Percentiles rank a stretch among this genome's conserved stretches.
Conservation (phyloP, 2,329 filamentous ascomycete genomes). For the Arthrobotrys sphaeroides region DNA sequence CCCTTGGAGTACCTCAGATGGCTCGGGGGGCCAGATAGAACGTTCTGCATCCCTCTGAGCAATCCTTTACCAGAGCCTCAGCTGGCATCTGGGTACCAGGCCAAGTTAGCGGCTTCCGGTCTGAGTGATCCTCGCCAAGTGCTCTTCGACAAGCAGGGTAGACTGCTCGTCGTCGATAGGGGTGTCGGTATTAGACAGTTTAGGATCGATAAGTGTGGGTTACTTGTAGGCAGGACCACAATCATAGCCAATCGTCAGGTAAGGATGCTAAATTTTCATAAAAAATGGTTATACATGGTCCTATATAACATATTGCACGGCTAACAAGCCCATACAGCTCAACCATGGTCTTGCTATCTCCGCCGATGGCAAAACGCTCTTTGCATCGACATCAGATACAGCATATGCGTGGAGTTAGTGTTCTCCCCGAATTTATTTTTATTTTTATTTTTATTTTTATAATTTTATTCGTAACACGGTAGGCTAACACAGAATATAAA, state of each 20-base stretch:
- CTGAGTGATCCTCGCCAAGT: conserved; percentile 64
- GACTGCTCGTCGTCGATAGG: conserved; percentile 64
- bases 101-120: conserved; percentile 62
- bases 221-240: conserved; percentile 1
- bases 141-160: conserved; percentile 64
- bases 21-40: not conserved
- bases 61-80: conserved; percentile 13
- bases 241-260: conserved; percentile 20
- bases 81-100: conserved; percentile 62
- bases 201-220: conserved; percentile 60
- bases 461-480: conserved; percentile 62
- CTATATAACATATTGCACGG: not conserved
- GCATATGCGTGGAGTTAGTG: conserved; percentile 35
- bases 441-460: no score
- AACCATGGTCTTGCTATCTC: conserved; percentile 69
- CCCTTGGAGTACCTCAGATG: not conserved
- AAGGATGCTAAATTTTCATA: not conserved
- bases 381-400: conserved; percentile 15
- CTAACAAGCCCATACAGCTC: conserved; percentile 61
- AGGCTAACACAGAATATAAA: not conserved
- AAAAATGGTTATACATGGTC: conserved; percentile 57
- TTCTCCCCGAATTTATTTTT: not conserved
- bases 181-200: conserved; percentile 63
- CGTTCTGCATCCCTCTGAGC: conserved; percentile 3
- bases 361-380: conserved; percentile 64